Percentiles rank a stretch among this genome's conserved stretches.
These are phyloP conservation scores for Cercospora sp. DNA, from an alignment of 2,329 filamentous ascomycete species.

Conservation along the genomic window DNA sequence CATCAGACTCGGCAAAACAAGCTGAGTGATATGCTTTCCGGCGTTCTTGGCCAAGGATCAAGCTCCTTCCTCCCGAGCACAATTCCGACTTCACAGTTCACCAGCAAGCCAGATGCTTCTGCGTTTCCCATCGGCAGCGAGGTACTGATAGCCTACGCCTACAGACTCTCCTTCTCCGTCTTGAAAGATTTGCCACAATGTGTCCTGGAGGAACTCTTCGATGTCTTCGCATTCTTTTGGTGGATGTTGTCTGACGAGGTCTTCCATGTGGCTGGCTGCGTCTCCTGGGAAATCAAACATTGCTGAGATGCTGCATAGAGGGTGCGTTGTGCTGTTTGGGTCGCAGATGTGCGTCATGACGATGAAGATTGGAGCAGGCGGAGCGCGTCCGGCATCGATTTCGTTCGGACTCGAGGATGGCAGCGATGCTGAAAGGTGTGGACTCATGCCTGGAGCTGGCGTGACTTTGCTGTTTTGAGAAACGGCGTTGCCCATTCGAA, in stretches of 20 bases:
- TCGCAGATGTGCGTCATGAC: constrained; percentile 9
- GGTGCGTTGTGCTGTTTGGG: background rate
- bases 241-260: background rate
- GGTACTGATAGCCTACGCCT: constrained; percentile 1
- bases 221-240: background rate
- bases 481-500: background rate
- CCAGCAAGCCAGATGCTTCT: background rate
- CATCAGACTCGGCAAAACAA: background rate
- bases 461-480: background rate
- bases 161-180: background rate
- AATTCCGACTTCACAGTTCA: background rate
- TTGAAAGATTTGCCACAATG: background rate
- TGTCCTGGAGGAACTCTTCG: background rate
- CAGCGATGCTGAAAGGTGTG: background rate
- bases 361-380: constrained; percentile 4
- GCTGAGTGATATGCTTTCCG: background rate
- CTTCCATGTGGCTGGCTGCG: background rate
- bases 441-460: background rate
- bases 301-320: background rate
- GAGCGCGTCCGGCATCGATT: background rate
- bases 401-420: background rate
- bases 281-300: background rate
- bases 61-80: background rate
- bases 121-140: background rate
- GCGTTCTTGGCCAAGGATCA: background rate